Base-by-base conservation (phyloP, 2,329 filamentous ascomycete species). In the Hymenoscyphus fructigenus region DNA sequence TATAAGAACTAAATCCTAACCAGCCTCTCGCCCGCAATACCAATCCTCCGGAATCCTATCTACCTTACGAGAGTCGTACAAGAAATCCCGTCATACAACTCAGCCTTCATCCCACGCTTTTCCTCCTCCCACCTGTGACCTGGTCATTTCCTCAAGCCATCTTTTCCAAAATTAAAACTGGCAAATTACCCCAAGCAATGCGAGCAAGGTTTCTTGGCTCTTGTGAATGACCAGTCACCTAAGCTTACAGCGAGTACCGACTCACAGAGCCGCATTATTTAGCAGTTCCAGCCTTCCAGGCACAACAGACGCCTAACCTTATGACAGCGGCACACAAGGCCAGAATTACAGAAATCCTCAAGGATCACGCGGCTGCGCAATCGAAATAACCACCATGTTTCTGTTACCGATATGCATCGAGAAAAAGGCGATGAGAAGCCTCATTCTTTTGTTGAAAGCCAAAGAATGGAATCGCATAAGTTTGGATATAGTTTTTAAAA, bases 31-130 rank as follows among this genome's bases (percentile, higher is more conserved):
- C 38, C 15, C 17, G 38, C 59, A n/a, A n/a, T 62, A 59, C 56
- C 60, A 44, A 67, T 53, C 41, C 58, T 57, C 41, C 20, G 47
- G 59, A 60, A 61, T 38, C 55, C 55, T 57, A 14, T 20, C 55
- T 17, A 34, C 55, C 55, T 29, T 20, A 34, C 26, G 20, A 29
- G 55, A 57, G 32, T 20, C n/a, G 23, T 57, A 34, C 55, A 34
- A 29, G 26, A 50, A 20, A 50, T 50, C 44, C 44, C 44, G 44
- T 26, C 44, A 26, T 50, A 50, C 44, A 20, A 10, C 44, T 50
- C 44, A 50, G 44, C 44, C 44, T 23, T 50, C 44, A 50, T 50
- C 44, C 44, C 44, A 23, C 44, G 44, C 41, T 56, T 56, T 26
- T n/a, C 53, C 53, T 28, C 53, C 23, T 32, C 53, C 53, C 28